Percentiles rank a stretch among this genome's conserved stretches.
Evolutionary conservation across 768 basidiomycete species (phyloP).

Genomic region (Tylopilus felleus): DNA sequence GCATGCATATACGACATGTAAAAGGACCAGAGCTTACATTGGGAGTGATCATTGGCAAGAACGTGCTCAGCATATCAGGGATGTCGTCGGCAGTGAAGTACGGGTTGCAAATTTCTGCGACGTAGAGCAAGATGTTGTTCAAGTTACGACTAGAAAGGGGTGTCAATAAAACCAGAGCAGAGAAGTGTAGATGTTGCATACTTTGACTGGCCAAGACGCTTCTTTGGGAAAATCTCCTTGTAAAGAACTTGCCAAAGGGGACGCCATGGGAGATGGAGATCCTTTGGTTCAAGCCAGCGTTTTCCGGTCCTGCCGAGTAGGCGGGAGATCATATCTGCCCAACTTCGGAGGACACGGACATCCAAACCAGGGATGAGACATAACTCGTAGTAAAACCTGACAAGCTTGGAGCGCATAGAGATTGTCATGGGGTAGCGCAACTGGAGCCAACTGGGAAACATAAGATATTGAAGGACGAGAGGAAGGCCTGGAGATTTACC

Average conservation of each 20-base stretch:
- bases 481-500: constrained; percentile 40
- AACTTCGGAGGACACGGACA: constrained; percentile 62
- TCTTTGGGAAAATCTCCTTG: constrained; percentile 74
- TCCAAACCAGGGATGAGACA: constrained; percentile 74
- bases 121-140: constrained; percentile 67
- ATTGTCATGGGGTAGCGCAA: constrained; percentile 78
- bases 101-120: constrained; percentile 69
- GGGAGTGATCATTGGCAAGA: constrained; percentile 68
- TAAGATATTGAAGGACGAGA: constrained; percentile 5
- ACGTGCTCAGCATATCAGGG: constrained; percentile 64
- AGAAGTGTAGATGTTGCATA: constrained; percentile 34
- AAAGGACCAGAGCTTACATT: constrained; percentile 45
- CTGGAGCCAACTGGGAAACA: constrained; percentile 62
- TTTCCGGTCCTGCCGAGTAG: constrained; percentile 66
- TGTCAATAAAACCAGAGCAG: constrained; percentile 6
- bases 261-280: constrained; percentile 69
- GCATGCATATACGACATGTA: neutral
- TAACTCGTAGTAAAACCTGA: constrained; percentile 74
- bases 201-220: constrained; percentile 56
- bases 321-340: constrained; percentile 77
- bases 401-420: constrained; percentile 66
- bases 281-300: constrained; percentile 62
- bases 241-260: constrained; percentile 73
- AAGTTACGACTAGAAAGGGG: constrained; percentile 50
- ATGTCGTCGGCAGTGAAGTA: constrained; percentile 68